Conservation (phyloP, 2,329 filamentous ascomycete genomes). For the Colletotrichum brevisporum region DNA sequence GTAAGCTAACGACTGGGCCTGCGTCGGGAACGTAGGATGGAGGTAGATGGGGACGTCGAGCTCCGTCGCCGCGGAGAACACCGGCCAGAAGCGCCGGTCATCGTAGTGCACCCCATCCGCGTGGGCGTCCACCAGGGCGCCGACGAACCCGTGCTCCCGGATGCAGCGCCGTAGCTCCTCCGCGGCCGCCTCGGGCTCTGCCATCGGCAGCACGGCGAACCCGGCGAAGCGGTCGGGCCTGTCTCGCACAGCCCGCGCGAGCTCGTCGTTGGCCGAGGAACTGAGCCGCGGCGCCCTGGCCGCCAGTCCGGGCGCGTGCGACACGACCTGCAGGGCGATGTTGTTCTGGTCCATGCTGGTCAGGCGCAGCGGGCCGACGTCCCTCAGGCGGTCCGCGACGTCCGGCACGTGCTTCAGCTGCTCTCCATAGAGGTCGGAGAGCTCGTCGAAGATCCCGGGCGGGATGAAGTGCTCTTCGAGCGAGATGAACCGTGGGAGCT, state of each 20-base stretch:
- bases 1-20: slow-evolving; percentile 47
- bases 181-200: slow-evolving; percentile 64
- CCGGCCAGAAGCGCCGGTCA: slow-evolving; percentile 73
- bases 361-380: slow-evolving; percentile 44
- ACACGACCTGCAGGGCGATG: slow-evolving; percentile 42
- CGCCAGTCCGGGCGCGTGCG: slow-evolving; percentile 34
- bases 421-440: slow-evolving; percentile 41
- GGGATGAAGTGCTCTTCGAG: slow-evolving; percentile 59
- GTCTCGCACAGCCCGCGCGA: slow-evolving; percentile 39
- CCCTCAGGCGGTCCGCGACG: slow-evolving; percentile 44
- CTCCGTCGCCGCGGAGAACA: slow-evolving; percentile 68
- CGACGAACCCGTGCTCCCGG: slow-evolving; percentile 70
- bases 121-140: slow-evolving; percentile 73
- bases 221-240: slow-evolving; percentile 5
- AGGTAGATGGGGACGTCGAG: slow-evolving; percentile 76
- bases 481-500: slow-evolving; percentile 51
- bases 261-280: slow-evolving; percentile 45
- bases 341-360: slow-evolving; percentile 45
- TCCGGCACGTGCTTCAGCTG: slow-evolving; percentile 42
- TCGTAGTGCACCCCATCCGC: slow-evolving; percentile 70
- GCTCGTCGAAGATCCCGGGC: slow-evolving; percentile 34
- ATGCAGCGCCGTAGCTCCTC: slow-evolving; percentile 68
- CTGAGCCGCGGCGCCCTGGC: slow-evolving; percentile 40
- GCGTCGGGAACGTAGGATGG: slow-evolving; percentile 63
- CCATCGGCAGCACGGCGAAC: slow-evolving; percentile 55